Conservation (phyloP, 2,329 filamentous ascomycete genomes). For the Metarhizium album region DNA sequence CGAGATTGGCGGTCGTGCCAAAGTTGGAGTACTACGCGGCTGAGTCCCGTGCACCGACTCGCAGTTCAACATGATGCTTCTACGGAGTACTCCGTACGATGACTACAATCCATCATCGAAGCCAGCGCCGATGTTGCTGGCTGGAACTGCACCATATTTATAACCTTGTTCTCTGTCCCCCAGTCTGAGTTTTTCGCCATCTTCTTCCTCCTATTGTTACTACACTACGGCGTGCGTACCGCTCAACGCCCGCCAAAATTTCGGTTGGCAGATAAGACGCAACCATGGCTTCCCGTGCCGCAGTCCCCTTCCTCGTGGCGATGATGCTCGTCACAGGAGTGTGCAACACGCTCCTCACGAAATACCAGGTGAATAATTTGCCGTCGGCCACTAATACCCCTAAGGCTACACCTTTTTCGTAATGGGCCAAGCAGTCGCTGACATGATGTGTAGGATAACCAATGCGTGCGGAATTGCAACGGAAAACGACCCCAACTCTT, state of each 20-base stretch:
- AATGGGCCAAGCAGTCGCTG: not conserved
- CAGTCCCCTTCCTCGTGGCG: conserved; percentile 76
- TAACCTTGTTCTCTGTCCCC: not conserved
- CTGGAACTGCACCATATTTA: not conserved
- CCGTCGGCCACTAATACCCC: not conserved
- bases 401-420: not conserved
- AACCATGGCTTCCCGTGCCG: conserved; percentile 56
- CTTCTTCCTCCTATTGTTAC: not conserved
- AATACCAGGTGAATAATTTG: conserved; percentile 64
- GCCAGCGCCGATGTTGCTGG: not conserved
- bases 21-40: not conserved
- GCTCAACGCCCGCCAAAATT: not conserved
- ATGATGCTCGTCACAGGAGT: conserved; percentile 97
- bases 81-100: not conserved
- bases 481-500: conserved; percentile 60
- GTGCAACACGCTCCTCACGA: conserved; percentile 93
- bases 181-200: not conserved
- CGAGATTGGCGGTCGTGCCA: no score
- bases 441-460: conserved; percentile 61
- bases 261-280: not conserved
- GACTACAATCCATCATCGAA: not conserved
- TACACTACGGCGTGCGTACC: not conserved
- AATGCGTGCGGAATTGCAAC: conserved; percentile 89
- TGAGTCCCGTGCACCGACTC: not conserved
- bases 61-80: not conserved